These are phyloP conservation scores for Tolypocladium cylindrosporum DNA, from an alignment of 2,329 filamentous ascomycete genomes.

Conservation along the genomic window DNA sequence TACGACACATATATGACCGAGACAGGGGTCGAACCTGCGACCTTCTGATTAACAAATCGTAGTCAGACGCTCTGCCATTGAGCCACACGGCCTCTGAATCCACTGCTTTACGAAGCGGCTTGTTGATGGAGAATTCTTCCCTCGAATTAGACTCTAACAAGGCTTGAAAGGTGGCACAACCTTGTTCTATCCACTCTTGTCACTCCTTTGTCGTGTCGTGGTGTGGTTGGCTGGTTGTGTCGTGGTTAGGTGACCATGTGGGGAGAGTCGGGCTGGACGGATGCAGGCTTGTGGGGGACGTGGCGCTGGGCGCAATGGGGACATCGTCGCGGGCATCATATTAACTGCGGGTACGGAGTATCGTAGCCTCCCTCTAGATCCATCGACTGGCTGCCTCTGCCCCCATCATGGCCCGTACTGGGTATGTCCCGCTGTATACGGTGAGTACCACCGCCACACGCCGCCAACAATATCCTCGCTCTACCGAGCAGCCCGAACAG, in stretches of 20 bases:
- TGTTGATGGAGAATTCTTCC: not conserved
- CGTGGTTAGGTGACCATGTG: not conserved
- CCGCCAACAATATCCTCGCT: not conserved
- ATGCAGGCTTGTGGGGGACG: not conserved
- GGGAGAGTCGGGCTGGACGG: not conserved
- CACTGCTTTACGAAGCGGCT: not conserved
- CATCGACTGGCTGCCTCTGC: not conserved
- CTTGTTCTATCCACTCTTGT: not conserved
- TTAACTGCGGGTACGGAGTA: not conserved
- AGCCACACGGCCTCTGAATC: conserved; percentile 1
- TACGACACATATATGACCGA: conserved; percentile 1
- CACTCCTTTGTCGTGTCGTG: not conserved
- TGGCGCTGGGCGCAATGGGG: not conserved
- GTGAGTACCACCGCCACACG: not conserved
- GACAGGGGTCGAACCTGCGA: conserved; percentile 7
- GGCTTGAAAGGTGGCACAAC: not conserved
- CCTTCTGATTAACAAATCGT: conserved; percentile 5
- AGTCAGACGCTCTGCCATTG: conserved; percentile 6
- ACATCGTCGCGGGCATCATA: not conserved
- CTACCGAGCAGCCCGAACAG: too few relatives aligned
- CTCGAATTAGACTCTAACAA: not conserved
- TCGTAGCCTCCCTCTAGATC: not conserved
- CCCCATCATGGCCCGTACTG: not conserved
- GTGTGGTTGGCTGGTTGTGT: not conserved
- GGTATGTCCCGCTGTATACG: not conserved